Evolutionary conservation across 2,329 filamentous ascomycete species (phyloP).

Genomic region (Fusarium continuum): DNA sequence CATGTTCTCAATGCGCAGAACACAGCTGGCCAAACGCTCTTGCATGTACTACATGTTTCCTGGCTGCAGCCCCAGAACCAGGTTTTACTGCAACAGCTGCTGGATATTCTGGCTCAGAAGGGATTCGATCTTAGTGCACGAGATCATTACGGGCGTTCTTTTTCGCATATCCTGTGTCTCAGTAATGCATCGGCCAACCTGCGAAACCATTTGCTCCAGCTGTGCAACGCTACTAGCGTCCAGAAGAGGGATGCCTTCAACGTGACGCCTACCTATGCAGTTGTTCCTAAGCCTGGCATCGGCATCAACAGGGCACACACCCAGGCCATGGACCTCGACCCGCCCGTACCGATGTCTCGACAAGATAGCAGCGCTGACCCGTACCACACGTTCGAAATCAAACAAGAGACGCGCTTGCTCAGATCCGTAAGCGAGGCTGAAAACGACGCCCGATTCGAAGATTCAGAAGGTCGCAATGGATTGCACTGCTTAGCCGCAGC

Average conservation of each 20-base stretch:
- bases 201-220: conserved; percentile 38
- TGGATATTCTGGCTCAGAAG: conserved; percentile 26
- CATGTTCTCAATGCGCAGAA: conserved; percentile 49
- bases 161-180: conserved; percentile 57
- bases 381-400: conserved; percentile 11
- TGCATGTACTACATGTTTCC: conserved; percentile 53
- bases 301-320: conserved; percentile 9
- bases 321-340: conserved; percentile 39
- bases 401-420: conserved; percentile 38
- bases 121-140: conserved; percentile 48
- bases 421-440: conserved; percentile 29
- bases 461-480: conserved; percentile 61
- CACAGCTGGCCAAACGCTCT: conserved; percentile 58
- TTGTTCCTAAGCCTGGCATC: neutral
- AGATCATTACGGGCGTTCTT: conserved; percentile 63
- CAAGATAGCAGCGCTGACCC: neutral
- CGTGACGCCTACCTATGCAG: conserved; percentile 35
- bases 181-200: conserved; percentile 46
- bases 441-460: conserved; percentile 36
- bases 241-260: conserved; percentile 62
- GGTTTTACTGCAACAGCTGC: conserved; percentile 42
- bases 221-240: conserved; percentile 46
- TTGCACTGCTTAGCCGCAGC: conserved; percentile 67
- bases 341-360: conserved; percentile 15
- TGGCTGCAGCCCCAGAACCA: conserved; percentile 47